Evolutionary conservation across 1,284 basidiomycete genomes (phyloP), one percentile per base, ranked within the genome.

Genomic region (Tylopilus sp.): DNA sequence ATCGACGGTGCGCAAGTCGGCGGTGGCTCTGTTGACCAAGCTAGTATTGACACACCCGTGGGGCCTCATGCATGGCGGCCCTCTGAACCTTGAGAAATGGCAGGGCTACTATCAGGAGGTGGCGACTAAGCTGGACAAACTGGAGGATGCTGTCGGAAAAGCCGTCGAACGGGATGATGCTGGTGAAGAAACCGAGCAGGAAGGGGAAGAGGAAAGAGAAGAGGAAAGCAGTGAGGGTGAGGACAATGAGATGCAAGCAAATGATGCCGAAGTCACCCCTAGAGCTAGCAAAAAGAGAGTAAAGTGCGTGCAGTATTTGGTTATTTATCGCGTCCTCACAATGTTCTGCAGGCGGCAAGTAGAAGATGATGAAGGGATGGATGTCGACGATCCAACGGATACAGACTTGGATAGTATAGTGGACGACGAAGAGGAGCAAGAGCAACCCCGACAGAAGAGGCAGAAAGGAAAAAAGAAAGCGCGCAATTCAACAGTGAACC

Each of bases 31-130:
- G 6, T 71, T 99, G 28, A 82, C 82, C 41, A 83, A 84, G 60
- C 74, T 99, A 21, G 74, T 99, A 36, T 61, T 81, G 52, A 97
- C 94, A 0, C 96, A 99, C 71, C 95, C 96, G 2, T 98, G 91
- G 64, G 89, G 88, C 0, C 63, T 82, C 9, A 78, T 90, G 67
- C 86, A 97, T 59, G 95, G 94, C 0, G 95, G 94, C 0, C 80
- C 83, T 39, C 73, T 99, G 43, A 81, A 84, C 41, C 70, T 84
- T 4, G 73, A 76, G 0, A 82, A 88, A 49, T 98, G 92, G 86
- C 77, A 89, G 63, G 75, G 75, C 44, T 73, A 85, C 41, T 92
- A 92, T 63, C 72, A 78, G 33, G 77, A 84, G 55, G 74, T 88
- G 31, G 78, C 78, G 43, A 76, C 78, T 23, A 79, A 92, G 56